These are phyloP conservation scores for Endotrypanum monterogeii DNA, from an alignment of 208 protist species.

Conservation along the genomic window DNA sequence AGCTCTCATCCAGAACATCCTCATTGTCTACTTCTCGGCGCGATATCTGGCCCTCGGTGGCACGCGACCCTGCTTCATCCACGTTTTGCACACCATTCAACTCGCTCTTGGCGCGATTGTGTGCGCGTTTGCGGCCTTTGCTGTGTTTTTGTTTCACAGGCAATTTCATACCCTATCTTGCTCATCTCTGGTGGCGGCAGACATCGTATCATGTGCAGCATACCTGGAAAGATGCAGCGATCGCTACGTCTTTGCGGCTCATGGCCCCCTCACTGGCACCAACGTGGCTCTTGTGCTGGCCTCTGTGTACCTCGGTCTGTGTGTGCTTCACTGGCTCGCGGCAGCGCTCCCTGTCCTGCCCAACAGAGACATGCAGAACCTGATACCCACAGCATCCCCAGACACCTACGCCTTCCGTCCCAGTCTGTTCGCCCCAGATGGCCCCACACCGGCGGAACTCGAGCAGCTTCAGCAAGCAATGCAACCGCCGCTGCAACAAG, in stretches of 20 bases:
- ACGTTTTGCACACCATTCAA: conserved; percentile 47
- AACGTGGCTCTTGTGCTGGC: conserved; percentile 38
- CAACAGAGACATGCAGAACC: conserved; percentile 1
- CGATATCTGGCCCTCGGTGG: conserved; percentile 51
- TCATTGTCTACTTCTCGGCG: conserved; percentile 60
- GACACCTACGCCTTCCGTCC: conserved; percentile 75
- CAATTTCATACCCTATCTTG: conserved; percentile 32
- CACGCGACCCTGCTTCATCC: conserved; percentile 46
- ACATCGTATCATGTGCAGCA: conserved; percentile 21
- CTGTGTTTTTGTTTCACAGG: conserved; percentile 35
- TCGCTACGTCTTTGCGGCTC: conserved; percentile 22
- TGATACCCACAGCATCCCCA: conserved; percentile 43
- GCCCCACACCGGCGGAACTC: conserved; percentile 37
- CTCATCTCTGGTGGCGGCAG: conserved; percentile 12
- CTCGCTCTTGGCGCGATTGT: conserved; percentile 36
- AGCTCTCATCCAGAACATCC: conserved; percentile 28
- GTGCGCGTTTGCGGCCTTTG: conserved; percentile 58
- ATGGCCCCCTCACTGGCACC: not conserved
- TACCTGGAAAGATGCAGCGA: conserved; percentile 24
- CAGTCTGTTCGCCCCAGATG: conserved; percentile 74
- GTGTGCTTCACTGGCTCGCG: conserved; percentile 37
- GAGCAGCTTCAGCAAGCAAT: conserved; percentile 36
- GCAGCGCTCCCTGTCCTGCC: conserved; percentile 50
- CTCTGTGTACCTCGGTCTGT: conserved; percentile 43
- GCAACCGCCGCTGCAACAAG: conserved; percentile 32